A percentile compares a stretch with the other conserved stretches of the same genome.
Evolutionary conservation across 2,329 filamentous ascomycete species (phyloP).

Genomic region (Diaporthe destruens): DNA sequence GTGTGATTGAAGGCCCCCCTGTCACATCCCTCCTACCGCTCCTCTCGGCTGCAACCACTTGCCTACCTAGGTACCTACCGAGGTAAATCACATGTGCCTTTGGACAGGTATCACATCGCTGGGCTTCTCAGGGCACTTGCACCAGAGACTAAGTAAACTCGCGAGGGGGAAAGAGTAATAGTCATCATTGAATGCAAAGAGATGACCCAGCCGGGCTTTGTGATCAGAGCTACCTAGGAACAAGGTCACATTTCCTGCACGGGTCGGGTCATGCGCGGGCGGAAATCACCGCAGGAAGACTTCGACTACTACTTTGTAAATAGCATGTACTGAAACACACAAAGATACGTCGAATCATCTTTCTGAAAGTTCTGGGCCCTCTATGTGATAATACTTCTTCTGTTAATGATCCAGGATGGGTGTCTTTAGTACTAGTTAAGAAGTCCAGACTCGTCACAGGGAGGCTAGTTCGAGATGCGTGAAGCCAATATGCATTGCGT

Average conservation of each 20-base stretch:
- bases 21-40: not conserved
- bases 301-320: not conserved
- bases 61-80: too few relatives aligned
- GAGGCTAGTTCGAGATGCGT: not conserved
- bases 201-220: not conserved
- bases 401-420: not conserved
- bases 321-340: too few relatives aligned
- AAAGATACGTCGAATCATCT: too few relatives aligned
- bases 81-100: not conserved
- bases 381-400: not conserved
- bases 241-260: not conserved
- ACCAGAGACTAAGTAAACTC: not conserved
- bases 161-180: not conserved
- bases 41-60: not conserved
- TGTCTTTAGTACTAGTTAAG: not conserved
- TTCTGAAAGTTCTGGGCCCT: not conserved
- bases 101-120: not conserved
- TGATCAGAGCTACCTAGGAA: not conserved
- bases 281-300: not conserved
- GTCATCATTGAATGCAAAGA: not conserved
- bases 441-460: not conserved
- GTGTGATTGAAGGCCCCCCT: not conserved
- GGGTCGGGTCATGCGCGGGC: not conserved
- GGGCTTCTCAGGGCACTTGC: not conserved
- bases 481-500: not conserved